Conservation (phyloP, 768 basidiomycete species). For the Psilocybe cyanescens region DNA sequence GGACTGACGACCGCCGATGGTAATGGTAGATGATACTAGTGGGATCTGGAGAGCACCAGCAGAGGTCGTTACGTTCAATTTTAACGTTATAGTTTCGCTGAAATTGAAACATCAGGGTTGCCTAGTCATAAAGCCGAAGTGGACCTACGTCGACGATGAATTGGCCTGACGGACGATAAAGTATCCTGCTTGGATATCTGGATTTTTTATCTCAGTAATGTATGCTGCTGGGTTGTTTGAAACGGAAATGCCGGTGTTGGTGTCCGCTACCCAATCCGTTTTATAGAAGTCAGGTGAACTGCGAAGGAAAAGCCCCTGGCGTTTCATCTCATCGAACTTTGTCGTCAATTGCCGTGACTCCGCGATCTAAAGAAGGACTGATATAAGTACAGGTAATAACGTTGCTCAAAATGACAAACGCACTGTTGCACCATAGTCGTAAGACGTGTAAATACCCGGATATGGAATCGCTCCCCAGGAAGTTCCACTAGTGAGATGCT, state of each 20-base stretch:
- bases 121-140: neutral
- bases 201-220: slow-evolving; percentile 68
- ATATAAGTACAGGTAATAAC: neutral
- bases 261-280: slow-evolving; percentile 74
- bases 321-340: slow-evolving; percentile 80
- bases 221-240: slow-evolving; percentile 51
- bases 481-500: slow-evolving; percentile 58
- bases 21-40: slow-evolving; percentile 50
- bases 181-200: slow-evolving; percentile 66
- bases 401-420: neutral
- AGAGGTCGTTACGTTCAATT: slow-evolving; percentile 59
- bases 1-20: slow-evolving; percentile 70
- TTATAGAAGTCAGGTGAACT: slow-evolving; percentile 81
- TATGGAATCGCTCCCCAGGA: slow-evolving; percentile 85
- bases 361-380: slow-evolving; percentile 40
- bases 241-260: slow-evolving; percentile 46
- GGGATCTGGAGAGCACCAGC: slow-evolving; percentile 60
- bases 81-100: slow-evolving; percentile 56
- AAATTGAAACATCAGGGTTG: neutral
- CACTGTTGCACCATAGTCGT: slow-evolving; percentile 78
- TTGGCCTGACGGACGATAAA: slow-evolving; percentile 70
- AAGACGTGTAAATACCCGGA: slow-evolving; percentile 78
- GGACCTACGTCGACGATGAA: slow-evolving; percentile 65
- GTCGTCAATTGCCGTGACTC: slow-evolving; percentile 67
- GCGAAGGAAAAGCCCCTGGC: slow-evolving; percentile 79